Evolutionary conservation across 2,329 filamentous ascomycete species (phyloP).

Genomic region (Nemania serpens): DNA sequence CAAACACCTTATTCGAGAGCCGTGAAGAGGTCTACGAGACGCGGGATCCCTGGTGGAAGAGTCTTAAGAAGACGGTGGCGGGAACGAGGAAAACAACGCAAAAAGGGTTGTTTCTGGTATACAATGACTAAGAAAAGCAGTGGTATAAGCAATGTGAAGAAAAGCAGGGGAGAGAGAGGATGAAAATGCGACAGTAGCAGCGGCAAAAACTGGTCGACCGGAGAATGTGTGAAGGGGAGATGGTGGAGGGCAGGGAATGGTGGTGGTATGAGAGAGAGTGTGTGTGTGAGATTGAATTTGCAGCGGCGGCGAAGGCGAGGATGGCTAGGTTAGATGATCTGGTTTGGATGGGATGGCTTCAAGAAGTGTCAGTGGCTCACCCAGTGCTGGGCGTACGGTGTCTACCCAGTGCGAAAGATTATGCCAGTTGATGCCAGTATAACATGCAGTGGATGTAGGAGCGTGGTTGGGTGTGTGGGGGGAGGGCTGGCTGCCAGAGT

Average conservation of each 20-base stretch:
- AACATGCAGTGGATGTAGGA: slow-evolving; percentile 27
- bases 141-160: slow-evolving; percentile 25
- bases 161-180: slow-evolving; percentile 17
- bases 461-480: slow-evolving; percentile 20
- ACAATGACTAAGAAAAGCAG: slow-evolving; percentile 26
- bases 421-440: slow-evolving; percentile 17
- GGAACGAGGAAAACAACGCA: slow-evolving; percentile 29
- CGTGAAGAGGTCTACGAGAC: slow-evolving; percentile 1
- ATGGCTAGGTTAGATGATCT: slow-evolving; percentile 34
- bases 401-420: slow-evolving; percentile 23
- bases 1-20: slow-evolving; percentile 5
- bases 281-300: slow-evolving; percentile 33
- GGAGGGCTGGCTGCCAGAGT: slow-evolving; percentile 26
- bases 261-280: slow-evolving; percentile 15
- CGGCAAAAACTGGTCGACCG: slow-evolving; percentile 12
- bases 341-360: slow-evolving; percentile 32
- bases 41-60: slow-evolving; percentile 20
- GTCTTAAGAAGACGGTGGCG: slow-evolving; percentile 23
- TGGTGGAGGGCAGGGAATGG: slow-evolving; percentile 9
- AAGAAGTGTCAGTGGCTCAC: slow-evolving; percentile 19
- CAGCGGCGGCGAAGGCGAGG: slow-evolving; percentile 40
- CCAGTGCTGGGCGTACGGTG: slow-evolving; percentile 24
- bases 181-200: slow-evolving; percentile 21
- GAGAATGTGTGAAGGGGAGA: slow-evolving; percentile 19
- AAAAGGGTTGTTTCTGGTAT: slow-evolving; percentile 26